Conservation (phyloP, 192 early-diverging fungal species). For the Coemansia sp. region DNA sequence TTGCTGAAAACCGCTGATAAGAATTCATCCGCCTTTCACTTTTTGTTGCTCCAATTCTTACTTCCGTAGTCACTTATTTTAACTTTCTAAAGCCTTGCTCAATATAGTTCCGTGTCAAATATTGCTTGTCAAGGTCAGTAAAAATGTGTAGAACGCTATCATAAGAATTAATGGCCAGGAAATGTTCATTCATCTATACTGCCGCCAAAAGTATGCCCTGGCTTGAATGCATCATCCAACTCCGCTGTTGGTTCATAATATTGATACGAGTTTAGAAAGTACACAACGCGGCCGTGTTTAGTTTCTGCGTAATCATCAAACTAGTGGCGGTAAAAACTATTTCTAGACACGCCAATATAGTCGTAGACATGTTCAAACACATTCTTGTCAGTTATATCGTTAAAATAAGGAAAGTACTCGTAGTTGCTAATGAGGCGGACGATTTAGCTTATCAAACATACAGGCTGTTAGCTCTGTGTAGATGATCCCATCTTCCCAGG, state of each 20-base stretch:
- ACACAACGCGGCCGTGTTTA: slow-evolving; percentile 56
- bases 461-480: slow-evolving; percentile 22
- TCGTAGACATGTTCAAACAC: slow-evolving; percentile 7
- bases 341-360: slow-evolving; percentile 17
- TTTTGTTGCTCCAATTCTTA: neutral
- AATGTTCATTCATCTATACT: too few relatives aligned
- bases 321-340: slow-evolving; percentile 20
- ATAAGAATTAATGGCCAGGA: too few relatives aligned
- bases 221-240: slow-evolving; percentile 54
- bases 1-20: neutral
- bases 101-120: too few relatives aligned
- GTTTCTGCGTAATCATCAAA: slow-evolving; percentile 37
- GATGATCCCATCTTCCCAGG: neutral
- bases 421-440: too few relatives aligned
- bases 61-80: neutral
- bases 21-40: neutral
- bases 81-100: neutral
- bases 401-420: too few relatives aligned
- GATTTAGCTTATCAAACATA: slow-evolving; percentile 7
- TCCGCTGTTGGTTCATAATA: slow-evolving; percentile 59
- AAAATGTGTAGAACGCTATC: too few relatives aligned
- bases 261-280: slow-evolving; percentile 69
- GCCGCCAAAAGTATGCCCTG: too few relatives aligned
- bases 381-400: too few relatives aligned
- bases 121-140: too few relatives aligned